These are phyloP conservation scores for Pseudonitzschia multiseries DNA, from an alignment of 108 stramenopile species.

Conservation along the genomic window DNA sequence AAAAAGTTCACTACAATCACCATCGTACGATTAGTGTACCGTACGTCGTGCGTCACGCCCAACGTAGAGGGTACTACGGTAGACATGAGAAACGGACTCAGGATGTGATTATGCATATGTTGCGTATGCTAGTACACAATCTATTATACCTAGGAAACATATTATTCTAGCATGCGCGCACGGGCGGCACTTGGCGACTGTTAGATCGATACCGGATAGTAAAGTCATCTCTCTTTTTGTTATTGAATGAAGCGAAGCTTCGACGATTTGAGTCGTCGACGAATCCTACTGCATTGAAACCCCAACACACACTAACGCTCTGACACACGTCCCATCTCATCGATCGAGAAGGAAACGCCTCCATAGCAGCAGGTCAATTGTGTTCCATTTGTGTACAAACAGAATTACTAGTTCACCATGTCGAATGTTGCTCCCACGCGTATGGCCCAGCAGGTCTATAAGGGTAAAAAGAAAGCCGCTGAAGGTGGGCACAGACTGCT, in stretches of 20 bases:
- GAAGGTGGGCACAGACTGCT: constrained; percentile 92
- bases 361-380: background rate
- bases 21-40: too few species aligned
- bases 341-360: background rate
- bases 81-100: background rate
- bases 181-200: background rate
- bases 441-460: constrained; percentile 97
- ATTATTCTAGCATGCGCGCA: background rate
- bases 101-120: background rate
- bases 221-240: background rate
- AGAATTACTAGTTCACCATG: constrained; percentile 5
- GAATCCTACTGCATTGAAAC: background rate
- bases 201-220: background rate
- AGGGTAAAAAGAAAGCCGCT: constrained; percentile 93
- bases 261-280: background rate
- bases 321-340: background rate
- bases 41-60: too few species aligned
- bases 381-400: background rate
- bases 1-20: too few species aligned
- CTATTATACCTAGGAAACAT: background rate
- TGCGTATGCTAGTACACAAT: background rate
- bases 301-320: background rate
- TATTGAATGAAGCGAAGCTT: background rate
- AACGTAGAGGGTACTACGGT: too few species aligned
- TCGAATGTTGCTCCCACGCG: constrained; percentile 96